Evolutionary conservation across 2,329 filamentous ascomycete genomes (phyloP), one percentile per base, ranked within the genome.

Genomic region (Dactylellina parvicollis): DNA sequence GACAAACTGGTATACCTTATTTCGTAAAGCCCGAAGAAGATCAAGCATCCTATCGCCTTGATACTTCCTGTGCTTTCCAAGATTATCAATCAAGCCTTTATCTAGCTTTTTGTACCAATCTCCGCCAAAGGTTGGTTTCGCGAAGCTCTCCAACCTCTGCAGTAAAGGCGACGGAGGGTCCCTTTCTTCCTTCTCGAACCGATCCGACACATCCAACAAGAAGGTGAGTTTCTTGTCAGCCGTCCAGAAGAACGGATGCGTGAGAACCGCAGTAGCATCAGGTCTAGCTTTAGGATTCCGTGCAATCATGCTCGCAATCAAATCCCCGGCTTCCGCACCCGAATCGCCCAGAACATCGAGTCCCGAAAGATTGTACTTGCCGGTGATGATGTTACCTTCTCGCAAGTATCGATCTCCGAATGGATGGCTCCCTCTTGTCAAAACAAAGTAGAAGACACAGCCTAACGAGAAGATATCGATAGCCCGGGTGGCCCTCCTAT

Each of bases 401-500:
- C 95, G 88, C 87, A 96, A 96, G 83, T 95, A 98, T 54, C 92
- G 89, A 79, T 95, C 92, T 64, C 95, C 93, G 78, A 96, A 99
- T 0, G 95, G 95, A 80, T 99, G 95, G 1, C 86, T 87, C 14
- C 95, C 95, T 75, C 92, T 91, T 1, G 94, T 97, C 71, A 99
- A 85, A n/a, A 98, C 93, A 80, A 97, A 99, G 82, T 93, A 98
- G 83, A 97, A 99, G n/a, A 99, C 92, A 59, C 96, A 90, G 0
- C 95, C 95, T 34, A 99, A 86, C 0, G 93, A 96, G 82, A 99
- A 99, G 24, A 99, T 96, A 79, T 99, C 95, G 74, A 98, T 97
- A 7, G 95, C 92, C 47, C 95, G 90, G 47, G 96, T 99, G 4
- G 96, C 94, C 56, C 95, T 90, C 70, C 92, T 89, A 76, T 87